Conservation (phyloP, 2,329 filamentous ascomycete genomes). For the Anthostomella pinea region DNA sequence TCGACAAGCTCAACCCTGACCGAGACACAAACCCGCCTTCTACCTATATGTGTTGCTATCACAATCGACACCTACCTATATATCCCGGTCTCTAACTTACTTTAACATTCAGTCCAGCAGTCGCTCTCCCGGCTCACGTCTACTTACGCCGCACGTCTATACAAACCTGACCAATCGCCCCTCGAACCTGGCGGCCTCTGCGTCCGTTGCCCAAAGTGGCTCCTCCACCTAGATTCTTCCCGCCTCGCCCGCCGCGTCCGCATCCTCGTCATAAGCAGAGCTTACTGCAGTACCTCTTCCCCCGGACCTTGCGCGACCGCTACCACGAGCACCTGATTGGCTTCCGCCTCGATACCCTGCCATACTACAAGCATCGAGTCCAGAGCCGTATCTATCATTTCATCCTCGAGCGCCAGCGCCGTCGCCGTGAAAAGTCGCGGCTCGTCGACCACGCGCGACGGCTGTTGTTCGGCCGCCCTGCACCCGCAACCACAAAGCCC, state of each 20-base stretch:
- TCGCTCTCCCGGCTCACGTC: too few relatives aligned
- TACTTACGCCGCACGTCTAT: too few relatives aligned
- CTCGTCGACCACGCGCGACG: conserved; percentile 46
- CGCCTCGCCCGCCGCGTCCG: conserved; percentile 28
- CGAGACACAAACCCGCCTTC: too few relatives aligned
- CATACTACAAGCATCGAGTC: conserved; percentile 64
- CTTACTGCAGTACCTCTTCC: conserved; percentile 66
- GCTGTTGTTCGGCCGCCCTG: conserved; percentile 41
- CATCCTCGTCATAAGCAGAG: conserved; percentile 43
- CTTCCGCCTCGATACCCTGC: conserved; percentile 73
- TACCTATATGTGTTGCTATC: too few relatives aligned
- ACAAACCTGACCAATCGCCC: too few relatives aligned
- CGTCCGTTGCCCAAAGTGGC: conserved; percentile 48
- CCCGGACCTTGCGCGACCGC: conserved; percentile 57
- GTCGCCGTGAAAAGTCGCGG: conserved; percentile 46
- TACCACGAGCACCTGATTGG: conserved; percentile 64
- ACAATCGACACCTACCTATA: too few relatives aligned
- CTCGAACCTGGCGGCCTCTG: too few relatives aligned
- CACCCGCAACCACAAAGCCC: conserved; percentile 33
- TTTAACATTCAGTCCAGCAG: too few relatives aligned
- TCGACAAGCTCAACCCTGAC: too few relatives aligned
- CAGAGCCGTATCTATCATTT: conserved; percentile 77
- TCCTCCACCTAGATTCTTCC: conserved; percentile 40
- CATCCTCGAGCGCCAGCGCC: conserved; percentile 62
- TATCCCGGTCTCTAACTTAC: too few relatives aligned